phyloP scores from a whole-genome alignment of 192 early-diverging fungal genomes.

The Cetraspora pellucida region DNA sequence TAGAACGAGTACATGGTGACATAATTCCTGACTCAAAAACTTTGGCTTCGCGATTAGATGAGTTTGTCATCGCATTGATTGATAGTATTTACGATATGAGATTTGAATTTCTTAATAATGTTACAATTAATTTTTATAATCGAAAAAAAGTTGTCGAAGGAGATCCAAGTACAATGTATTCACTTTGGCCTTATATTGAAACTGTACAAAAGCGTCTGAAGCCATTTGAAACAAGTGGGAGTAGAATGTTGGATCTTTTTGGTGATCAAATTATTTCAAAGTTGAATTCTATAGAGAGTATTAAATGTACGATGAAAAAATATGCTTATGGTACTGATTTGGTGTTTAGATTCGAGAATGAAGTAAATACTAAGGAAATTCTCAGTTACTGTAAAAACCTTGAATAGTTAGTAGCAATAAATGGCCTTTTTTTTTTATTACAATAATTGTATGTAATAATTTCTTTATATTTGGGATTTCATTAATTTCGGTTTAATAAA shows the following conservation, averaged over 20 bases:
- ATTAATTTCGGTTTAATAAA: no score
- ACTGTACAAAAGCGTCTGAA: not conserved
- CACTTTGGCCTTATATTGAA: not conserved
- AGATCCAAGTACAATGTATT: not conserved
- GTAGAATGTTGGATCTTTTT: constrained; percentile 1
- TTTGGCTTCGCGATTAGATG: not conserved
- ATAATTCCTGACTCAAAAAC: not conserved
- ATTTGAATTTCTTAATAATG: not conserved
- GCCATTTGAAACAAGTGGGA: not conserved
- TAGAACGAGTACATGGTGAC: not conserved
- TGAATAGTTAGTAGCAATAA: not conserved
- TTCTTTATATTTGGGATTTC: no score
- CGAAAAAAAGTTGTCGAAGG: not conserved
- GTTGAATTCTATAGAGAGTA: not conserved
- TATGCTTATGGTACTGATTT: not conserved
- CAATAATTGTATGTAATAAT: no score
- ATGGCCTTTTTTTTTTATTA: no score
- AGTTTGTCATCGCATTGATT: not conserved
- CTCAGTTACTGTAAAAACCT: not conserved
- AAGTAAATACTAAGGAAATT: not conserved
- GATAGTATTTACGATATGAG: not conserved
- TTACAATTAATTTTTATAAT: constrained; percentile 2
- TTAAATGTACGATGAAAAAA: constrained; percentile 2
- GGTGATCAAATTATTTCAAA: not conserved
- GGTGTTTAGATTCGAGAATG: not conserved